A percentile compares a stretch with the other conserved stretches of the same genome.
These are phyloP conservation scores for Nannizzia gypsea DNA, from an alignment of 2,329 filamentous ascomycete species.

Conservation along the genomic window DNA sequence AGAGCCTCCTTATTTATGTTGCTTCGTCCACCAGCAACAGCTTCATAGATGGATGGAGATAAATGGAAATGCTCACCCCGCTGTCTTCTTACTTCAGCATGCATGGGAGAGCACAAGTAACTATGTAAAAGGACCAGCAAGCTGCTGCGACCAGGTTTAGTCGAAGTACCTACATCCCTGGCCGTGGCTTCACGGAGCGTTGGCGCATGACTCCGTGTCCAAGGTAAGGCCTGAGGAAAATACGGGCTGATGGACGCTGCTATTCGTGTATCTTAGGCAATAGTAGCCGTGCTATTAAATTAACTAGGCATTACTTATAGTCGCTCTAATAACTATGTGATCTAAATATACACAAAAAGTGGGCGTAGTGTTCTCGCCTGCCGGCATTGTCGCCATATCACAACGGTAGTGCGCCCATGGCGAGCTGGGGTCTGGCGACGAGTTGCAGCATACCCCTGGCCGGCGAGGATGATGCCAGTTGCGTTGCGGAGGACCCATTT, in stretches of 20 bases:
- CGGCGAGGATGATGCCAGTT: background rate
- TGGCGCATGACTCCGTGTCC: background rate
- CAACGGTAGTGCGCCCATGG: slow-evolving; percentile 2
- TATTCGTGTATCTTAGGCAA: background rate
- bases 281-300: background rate
- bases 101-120: background rate
- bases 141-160: background rate
- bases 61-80: background rate
- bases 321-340: background rate
- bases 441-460: background rate
- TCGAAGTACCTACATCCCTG: background rate
- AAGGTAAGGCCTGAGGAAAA: background rate
- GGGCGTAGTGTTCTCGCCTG: background rate
- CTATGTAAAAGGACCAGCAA: background rate
- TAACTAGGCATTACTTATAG: background rate
- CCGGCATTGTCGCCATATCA: background rate
- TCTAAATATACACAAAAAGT: background rate
- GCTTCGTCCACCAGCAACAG: background rate
- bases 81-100: background rate
- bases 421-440: background rate
- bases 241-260: background rate
- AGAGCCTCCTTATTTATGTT: background rate
- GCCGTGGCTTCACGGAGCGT: background rate
- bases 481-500: background rate
- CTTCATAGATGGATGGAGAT: background rate